Conservation (phyloP, 2,329 filamentous ascomycete genomes). For the Sporothrix mexicana region DNA sequence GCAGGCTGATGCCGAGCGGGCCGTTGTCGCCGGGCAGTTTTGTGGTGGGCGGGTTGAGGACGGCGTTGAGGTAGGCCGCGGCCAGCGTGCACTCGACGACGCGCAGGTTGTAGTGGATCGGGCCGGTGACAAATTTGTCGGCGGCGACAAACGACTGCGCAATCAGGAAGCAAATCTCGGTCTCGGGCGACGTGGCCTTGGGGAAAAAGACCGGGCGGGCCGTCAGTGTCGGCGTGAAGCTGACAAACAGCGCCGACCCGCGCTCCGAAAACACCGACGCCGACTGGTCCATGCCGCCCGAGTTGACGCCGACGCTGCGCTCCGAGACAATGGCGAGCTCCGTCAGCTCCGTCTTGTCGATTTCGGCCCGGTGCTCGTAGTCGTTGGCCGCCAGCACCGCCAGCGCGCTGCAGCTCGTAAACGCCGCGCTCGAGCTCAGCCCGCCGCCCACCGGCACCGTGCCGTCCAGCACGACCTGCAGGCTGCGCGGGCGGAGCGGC, state of each 20-base stretch:
- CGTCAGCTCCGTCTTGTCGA: slow-evolving; percentile 90
- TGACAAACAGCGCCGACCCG: slow-evolving; percentile 86
- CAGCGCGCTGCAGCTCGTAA: slow-evolving; percentile 87
- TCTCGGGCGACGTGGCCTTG: slow-evolving; percentile 71
- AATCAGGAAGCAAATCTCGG: slow-evolving; percentile 82
- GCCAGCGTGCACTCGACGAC: slow-evolving; percentile 95
- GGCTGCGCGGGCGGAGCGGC: slow-evolving; percentile 69
- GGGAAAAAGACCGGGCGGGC: slow-evolving; percentile 83
- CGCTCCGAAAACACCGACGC: slow-evolving; percentile 91
- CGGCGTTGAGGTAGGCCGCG: slow-evolving; percentile 69
- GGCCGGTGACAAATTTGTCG: slow-evolving; percentile 92
- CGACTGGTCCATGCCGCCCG: slow-evolving; percentile 96
- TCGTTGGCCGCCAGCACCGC: slow-evolving; percentile 85
- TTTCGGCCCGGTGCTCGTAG: slow-evolving; percentile 59
- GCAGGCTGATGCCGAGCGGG: slow-evolving; percentile 81
- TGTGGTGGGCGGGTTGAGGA: slow-evolving; percentile 61
- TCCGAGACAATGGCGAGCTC: slow-evolving; percentile 95
- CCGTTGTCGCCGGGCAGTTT: slow-evolving; percentile 76
- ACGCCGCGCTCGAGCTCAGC: slow-evolving; percentile 90
- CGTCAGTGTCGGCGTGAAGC: slow-evolving; percentile 79
- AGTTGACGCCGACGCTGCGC: slow-evolving; percentile 92
- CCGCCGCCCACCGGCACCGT: slow-evolving; percentile 91
- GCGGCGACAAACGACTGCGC: slow-evolving; percentile 93
- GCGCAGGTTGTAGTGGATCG: slow-evolving; percentile 93
- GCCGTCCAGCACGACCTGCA: slow-evolving; percentile 90